Base-by-base conservation (phyloP, 257 asterid genomes). In the Solanum sejunctum region DNA sequence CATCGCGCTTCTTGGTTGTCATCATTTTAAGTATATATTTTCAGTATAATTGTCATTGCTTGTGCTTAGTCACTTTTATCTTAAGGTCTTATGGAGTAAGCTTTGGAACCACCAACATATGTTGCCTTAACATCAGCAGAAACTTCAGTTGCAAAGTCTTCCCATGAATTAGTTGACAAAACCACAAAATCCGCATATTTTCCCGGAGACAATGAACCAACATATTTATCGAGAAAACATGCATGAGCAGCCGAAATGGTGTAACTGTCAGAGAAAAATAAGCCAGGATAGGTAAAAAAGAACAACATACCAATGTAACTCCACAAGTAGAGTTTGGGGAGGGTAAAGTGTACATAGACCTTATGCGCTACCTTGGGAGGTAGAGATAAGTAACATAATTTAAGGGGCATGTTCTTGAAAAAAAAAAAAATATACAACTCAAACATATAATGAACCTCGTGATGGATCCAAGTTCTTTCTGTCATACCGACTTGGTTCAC, bases 121-220 rank as follows among this genome's bases (percentile, higher is more conserved):
- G 98, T 96, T 84, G 98, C 95, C 88, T 91, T 94, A 58, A 95
- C 93, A 21, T 89, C 73, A 70, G 87, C 93, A 84, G 89, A 88
- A 85, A 83, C 97, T 78, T 86, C 92, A 21, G 81, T 83, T 56
- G 91, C 87, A 52, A 94, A 91, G 81, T 87, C 85, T 47, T 93
- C 93, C 99, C 98, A 95, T 10, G 99, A 93, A 88, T 91, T 89
- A 56, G 86, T 85, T 0, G 98, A 92, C 72, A 95, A 87, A 60
- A 96, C 92, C 75, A 93, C 97, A 84, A 96, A 96, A 89, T 96
- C 99, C 5, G 97, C 99, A 91, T 92, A 90, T 86, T 93, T 96
- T 81, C 99, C 99, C 2, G 87, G 88, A 54, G 98, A 91, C 47
- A 96, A 85, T 8, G 98, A 96, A 79, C 99, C 99, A 12, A 95